Evolutionary conservation across 495 filamentous ascomycete genomes (phyloP).

Genomic region (Oleoguttula mirabilis): DNA sequence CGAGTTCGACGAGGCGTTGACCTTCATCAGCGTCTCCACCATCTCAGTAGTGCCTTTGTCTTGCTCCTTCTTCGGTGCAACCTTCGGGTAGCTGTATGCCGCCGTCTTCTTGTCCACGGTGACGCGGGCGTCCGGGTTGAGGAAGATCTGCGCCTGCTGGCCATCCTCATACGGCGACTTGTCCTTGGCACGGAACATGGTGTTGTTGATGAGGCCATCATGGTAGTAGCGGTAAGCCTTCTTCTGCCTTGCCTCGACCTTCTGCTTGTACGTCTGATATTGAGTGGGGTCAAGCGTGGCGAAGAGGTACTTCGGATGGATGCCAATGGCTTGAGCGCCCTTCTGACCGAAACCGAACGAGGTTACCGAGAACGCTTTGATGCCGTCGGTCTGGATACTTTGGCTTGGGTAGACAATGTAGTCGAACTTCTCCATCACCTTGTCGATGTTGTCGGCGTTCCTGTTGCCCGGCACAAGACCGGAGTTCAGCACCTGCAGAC

Average conservation of each 20-base stretch:
- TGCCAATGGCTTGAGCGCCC: conserved; percentile 92
- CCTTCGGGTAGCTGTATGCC: conserved; percentile 56
- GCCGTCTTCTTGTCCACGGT: conserved; percentile 69
- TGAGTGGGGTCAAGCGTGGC: conserved; percentile 82
- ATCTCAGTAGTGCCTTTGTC: conserved; percentile 58
- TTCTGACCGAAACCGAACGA: conserved; percentile 99
- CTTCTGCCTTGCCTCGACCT: conserved; percentile 88
- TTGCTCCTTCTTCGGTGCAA: conserved; percentile 41
- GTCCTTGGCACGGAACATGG: conserved; percentile 88
- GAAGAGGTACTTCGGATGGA: conserved; percentile 92
- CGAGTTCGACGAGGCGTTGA: conserved; percentile 56
- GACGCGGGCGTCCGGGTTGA: conserved; percentile 91
- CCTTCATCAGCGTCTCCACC: conserved; percentile 66
- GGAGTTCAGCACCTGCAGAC: conserved; percentile 83
- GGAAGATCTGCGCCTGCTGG: conserved; percentile 74
- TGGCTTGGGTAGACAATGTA: conserved; percentile 94
- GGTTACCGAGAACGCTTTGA: conserved; percentile 97
- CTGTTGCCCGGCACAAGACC: conserved; percentile 93
- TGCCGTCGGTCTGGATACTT: conserved; percentile 90
- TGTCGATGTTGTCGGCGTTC: conserved; percentile 95
- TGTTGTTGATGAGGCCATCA: conserved; percentile 93
- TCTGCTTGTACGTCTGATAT: conserved; percentile 68
- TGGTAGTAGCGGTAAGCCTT: conserved; percentile 97
- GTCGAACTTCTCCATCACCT: conserved; percentile 92
- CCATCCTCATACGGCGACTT: conserved; percentile 79